These are phyloP conservation scores for Fonsecaea erecta DNA, from an alignment of 2,329 filamentous ascomycete species.

Conservation along the genomic window DNA sequence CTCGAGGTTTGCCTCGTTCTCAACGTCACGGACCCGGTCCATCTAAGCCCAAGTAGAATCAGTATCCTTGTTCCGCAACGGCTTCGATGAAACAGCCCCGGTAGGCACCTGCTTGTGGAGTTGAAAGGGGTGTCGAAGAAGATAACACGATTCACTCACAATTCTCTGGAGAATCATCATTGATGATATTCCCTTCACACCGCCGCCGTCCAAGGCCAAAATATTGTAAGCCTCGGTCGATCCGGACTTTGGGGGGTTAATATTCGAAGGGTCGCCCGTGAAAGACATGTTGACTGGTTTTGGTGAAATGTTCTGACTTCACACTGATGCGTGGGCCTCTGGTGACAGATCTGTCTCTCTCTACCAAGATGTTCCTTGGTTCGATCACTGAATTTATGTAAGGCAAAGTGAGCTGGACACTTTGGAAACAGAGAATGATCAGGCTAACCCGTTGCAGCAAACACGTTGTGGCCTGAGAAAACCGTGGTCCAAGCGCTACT, in stretches of 20 bases:
- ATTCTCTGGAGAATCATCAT: constrained; percentile 32
- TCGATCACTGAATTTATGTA: not conserved
- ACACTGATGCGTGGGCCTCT: not conserved
- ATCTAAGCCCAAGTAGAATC: constrained; percentile 10
- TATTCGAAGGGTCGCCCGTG: constrained; percentile 6
- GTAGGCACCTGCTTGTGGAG: not conserved
- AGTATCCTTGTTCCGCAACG: not conserved
- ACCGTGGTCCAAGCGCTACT: not conserved
- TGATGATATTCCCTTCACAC: constrained; percentile 33
- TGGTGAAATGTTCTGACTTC: not conserved
- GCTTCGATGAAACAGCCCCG: not conserved
- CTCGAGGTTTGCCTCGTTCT: constrained; percentile 17
- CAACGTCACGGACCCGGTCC: constrained; percentile 26
- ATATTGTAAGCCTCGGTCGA: constrained; percentile 25
- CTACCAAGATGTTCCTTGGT: not conserved
- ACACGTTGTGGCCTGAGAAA: not conserved
- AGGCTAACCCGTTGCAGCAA: not conserved
- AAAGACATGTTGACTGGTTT: constrained; percentile 10
- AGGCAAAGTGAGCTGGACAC: not conserved
- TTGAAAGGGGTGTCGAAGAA: not conserved
- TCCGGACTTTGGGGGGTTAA: constrained; percentile 19
- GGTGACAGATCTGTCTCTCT: not conserved
- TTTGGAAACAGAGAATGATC: not conserved
- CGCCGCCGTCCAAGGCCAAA: constrained; percentile 33
- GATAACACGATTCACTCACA: not conserved